Evolutionary conservation across 2,329 filamentous ascomycete genomes (phyloP), one percentile per base, ranked within the genome.

Genomic region (Fusarium sp.): DNA sequence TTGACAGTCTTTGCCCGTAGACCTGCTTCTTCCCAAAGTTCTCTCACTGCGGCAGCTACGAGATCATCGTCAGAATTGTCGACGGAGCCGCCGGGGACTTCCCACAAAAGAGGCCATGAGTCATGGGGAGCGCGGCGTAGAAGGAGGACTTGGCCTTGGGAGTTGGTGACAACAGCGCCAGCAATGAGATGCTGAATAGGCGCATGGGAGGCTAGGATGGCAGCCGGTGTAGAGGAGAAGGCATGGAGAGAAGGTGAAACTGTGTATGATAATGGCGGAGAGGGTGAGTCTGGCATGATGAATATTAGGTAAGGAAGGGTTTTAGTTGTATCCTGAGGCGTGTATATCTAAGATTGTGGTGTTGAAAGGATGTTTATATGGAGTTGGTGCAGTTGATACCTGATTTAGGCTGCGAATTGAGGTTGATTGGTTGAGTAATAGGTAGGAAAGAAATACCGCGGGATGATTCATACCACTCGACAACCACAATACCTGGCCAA

Each of bases 1-100:
- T 66, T 67, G 3, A 82, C 74, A 8, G 57, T 56, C 1, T 57
- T 68, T 7, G 77, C 79, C 3, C 57, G 44, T 1, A 86, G 76
- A 0, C 81, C 79, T 0, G 83, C 73, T 69, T 86, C 84, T 67
- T 86, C 84, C 74, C 75, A 78, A 2, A 87, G 76, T 73, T 87
- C 84, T 28, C 84, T 80, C 7, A 79, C 80, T 3, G 72, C 73
- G 24, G 66, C 74, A 28, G 69, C 69, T 19, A 75, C 59, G 28
- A 75, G 40, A 54, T 61, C 58, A 6, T 49, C 50, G 45, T 75
- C 73, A 14, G 51, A 26, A 19, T 62, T 47, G 42, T 75, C 73
- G 22, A 75, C 73, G 49, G 64, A 57, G 3, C 73, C 73, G 17
- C 73, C 73, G 28, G 73, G 73, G 9, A 74, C 64, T 38, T 75